phyloP scores from a whole-genome alignment of 768 basidiomycete genomes.

The Porpolomopsis calyptriformis region DNA sequence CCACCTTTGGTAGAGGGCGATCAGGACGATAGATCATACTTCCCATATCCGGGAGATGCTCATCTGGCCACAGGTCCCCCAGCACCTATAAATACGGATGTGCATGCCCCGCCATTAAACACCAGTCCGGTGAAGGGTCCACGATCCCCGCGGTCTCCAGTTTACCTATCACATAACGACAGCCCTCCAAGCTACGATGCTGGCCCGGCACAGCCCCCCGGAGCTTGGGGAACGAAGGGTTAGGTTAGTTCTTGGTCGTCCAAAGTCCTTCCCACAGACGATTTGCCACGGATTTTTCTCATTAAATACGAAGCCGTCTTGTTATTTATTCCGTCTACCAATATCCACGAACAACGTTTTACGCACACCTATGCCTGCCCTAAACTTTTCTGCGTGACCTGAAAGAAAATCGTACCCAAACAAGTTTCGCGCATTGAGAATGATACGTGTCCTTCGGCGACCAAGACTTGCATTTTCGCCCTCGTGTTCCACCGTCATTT shows the following conservation, averaged over 20 bases:
- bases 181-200: constrained; percentile 25
- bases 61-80: constrained; percentile 19
- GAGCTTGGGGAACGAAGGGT: neutral
- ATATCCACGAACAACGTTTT: no score
- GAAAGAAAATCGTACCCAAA: neutral
- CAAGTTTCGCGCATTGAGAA: neutral
- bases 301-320: neutral
- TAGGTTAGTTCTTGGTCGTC: neutral
- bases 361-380: neutral
- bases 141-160: constrained; percentile 22
- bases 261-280: neutral
- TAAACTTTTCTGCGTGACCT: neutral
- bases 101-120: constrained; percentile 8
- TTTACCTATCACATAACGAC: constrained; percentile 32
- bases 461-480: neutral
- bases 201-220: neutral
- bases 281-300: neutral
- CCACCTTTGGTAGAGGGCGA: constrained; percentile 27
- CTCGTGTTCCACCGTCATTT: neutral
- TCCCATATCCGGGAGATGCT: constrained; percentile 15
- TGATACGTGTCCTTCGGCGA: neutral
- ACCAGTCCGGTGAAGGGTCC: constrained; percentile 36
- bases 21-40: constrained; percentile 11
- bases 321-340: neutral
- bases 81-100: constrained; percentile 29